These are phyloP conservation scores for Sporobolomyces roseus DNA, from an alignment of 768 basidiomycete species.

Conservation along the genomic window DNA sequence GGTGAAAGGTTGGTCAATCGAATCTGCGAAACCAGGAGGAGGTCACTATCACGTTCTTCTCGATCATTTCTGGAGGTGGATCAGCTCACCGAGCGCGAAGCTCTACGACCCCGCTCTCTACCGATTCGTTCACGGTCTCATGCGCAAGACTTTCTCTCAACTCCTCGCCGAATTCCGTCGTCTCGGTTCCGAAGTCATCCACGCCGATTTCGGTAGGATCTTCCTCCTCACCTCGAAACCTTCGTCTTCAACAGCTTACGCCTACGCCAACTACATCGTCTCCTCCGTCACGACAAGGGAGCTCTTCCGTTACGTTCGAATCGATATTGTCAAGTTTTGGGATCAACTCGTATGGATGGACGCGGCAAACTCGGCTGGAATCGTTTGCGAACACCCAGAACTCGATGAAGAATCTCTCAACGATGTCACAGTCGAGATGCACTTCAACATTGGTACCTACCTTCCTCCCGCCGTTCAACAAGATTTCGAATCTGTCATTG, in stretches of 20 bases:
- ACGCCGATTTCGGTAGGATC: slow-evolving; percentile 87
- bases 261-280: slow-evolving; percentile 91
- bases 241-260: slow-evolving; percentile 79
- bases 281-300: slow-evolving; percentile 91
- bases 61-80: slow-evolving; percentile 98
- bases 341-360: slow-evolving; percentile 96
- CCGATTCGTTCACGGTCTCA: slow-evolving; percentile 86
- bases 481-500: slow-evolving; percentile 68
- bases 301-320: slow-evolving; percentile 85
- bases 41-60: slow-evolving; percentile 52
- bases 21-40: slow-evolving; percentile 58
- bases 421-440: slow-evolving; percentile 67
- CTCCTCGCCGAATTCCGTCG: slow-evolving; percentile 93
- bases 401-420: slow-evolving; percentile 64
- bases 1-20: slow-evolving; percentile 85
- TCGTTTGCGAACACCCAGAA: slow-evolving; percentile 67
- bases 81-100: slow-evolving; percentile 74
- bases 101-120: slow-evolving; percentile 92
- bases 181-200: slow-evolving; percentile 85
- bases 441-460: slow-evolving; percentile 87
- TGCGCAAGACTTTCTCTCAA: slow-evolving; percentile 97
- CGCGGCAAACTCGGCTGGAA: slow-evolving; percentile 80
- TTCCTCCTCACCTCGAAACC: slow-evolving; percentile 92
- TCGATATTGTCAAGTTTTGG: slow-evolving; percentile 82
- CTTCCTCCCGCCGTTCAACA: slow-evolving; percentile 75